Evolutionary conservation across 2,329 filamentous ascomycete species (phyloP).

Genomic region (Beauveria varroae): DNA sequence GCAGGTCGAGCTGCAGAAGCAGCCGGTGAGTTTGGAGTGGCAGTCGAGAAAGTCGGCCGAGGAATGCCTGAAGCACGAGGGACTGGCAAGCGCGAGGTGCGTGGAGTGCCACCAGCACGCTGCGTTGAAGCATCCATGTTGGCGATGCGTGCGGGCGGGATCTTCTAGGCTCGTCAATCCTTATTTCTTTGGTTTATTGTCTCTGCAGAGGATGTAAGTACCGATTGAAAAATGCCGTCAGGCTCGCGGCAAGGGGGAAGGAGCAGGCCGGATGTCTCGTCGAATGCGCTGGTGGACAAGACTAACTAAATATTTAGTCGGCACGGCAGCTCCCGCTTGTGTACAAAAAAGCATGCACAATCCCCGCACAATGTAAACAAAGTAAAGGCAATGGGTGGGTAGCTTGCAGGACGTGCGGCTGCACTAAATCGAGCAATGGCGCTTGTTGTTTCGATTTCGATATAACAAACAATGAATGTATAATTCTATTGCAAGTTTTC

Average conservation of each 20-base stretch:
- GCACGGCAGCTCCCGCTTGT: neutral
- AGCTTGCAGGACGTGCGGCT: neutral
- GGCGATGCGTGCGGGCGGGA: neutral
- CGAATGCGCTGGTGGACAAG: neutral
- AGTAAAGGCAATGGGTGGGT: no score
- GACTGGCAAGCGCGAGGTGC: conserved; percentile 31
- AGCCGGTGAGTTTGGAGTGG: conserved; percentile 16
- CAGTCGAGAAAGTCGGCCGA: conserved; percentile 19
- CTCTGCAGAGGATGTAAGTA: no score
- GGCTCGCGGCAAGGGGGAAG: neutral
- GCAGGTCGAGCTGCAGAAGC: conserved; percentile 22
- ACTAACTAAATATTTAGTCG: neutral
- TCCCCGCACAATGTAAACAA: conserved; percentile 10
- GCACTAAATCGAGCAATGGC: neutral
- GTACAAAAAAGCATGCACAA: neutral
- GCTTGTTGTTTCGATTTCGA: neutral
- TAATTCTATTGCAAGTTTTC: no score
- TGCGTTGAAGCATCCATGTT: conserved; percentile 28
- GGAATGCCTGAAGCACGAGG: conserved; percentile 27
- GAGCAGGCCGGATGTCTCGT: neutral
- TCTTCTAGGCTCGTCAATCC: neutral
- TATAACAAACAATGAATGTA: neutral
- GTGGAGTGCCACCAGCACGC: conserved; percentile 27
- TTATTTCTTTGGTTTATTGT: no score
- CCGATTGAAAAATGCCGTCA: neutral